Conservation (phyloP, 2,329 filamentous ascomycete genomes). For the Xenoacremonium recifei region DNA sequence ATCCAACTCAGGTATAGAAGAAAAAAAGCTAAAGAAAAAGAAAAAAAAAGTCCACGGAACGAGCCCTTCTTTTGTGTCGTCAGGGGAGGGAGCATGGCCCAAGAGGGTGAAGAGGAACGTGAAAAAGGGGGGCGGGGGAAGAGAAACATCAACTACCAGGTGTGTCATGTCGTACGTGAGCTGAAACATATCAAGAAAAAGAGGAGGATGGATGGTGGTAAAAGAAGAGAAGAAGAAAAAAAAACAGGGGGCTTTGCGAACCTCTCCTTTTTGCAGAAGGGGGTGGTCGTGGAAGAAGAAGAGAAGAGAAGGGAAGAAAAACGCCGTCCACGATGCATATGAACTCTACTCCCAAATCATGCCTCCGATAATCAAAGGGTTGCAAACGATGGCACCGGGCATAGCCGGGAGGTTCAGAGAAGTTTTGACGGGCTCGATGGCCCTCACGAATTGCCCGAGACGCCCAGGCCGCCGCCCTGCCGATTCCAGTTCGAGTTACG, state of each 20-base stretch:
- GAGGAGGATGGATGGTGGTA: too few relatives aligned
- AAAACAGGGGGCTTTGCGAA: conserved; percentile 15
- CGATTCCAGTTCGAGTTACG: conserved; percentile 56
- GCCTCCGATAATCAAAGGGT: conserved; percentile 22
- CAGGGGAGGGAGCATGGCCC: neutral
- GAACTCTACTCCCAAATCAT: conserved; percentile 32
- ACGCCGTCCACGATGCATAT: conserved; percentile 39
- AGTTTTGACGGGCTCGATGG: conserved; percentile 13
- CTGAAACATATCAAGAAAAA: too few relatives aligned
- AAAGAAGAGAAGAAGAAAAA: conserved; percentile 2
- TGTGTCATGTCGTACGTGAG: conserved; percentile 19
- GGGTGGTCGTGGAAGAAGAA: conserved; percentile 12
- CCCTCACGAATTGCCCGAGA: conserved; percentile 43
- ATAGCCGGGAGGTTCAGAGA: too few relatives aligned
- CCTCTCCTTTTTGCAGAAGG: conserved; percentile 16
- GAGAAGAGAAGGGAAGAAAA: conserved; percentile 24
- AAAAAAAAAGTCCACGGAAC: conserved; percentile 7
- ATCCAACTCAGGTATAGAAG: conserved; percentile 30
- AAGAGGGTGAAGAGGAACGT: conserved; percentile 5
- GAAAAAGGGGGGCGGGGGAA: conserved; percentile 3
- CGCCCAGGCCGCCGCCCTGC: conserved; percentile 49
- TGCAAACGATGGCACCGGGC: too few relatives aligned
- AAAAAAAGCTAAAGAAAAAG: conserved; percentile 13
- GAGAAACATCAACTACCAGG: conserved; percentile 17
- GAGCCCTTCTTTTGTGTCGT: conserved; percentile 2